A percentile compares a stretch with the other conserved stretches of the same genome.
phyloP scores from a whole-genome alignment of 2,329 filamentous ascomycete species.

The Clonostachys byssicola region DNA sequence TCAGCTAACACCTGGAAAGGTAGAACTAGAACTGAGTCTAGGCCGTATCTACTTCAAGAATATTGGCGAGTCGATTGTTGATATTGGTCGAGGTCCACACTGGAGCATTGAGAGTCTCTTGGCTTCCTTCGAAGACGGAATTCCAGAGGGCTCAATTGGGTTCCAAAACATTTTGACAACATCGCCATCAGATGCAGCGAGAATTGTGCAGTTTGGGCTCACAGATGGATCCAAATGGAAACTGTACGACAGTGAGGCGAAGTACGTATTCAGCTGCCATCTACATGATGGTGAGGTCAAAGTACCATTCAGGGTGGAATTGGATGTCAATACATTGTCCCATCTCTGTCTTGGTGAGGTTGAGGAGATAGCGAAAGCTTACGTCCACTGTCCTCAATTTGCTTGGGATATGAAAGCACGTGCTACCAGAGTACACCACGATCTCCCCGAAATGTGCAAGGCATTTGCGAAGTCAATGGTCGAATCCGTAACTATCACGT shows the following conservation, averaged over 20 bases:
- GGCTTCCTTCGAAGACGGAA: background rate
- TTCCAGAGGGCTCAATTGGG: background rate
- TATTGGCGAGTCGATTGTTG: background rate
- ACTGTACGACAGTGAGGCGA: background rate
- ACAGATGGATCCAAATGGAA: background rate
- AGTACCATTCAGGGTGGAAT: background rate
- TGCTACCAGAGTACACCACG: background rate
- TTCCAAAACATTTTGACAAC: background rate
- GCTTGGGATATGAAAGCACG: constrained; percentile 4
- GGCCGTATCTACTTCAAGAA: constrained; percentile 2
- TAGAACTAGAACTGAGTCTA: constrained; percentile 2
- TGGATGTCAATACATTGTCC: constrained; percentile 1
- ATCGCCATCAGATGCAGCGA: background rate
- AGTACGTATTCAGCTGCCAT: background rate
- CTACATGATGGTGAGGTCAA: background rate
- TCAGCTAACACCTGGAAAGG: background rate
- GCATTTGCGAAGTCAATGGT: background rate
- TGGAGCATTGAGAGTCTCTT: no score
- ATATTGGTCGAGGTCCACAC: background rate
- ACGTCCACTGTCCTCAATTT: constrained; percentile 3
- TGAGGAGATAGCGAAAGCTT: constrained; percentile 1
- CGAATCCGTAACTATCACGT: constrained; percentile 1
- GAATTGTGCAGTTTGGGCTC: background rate
- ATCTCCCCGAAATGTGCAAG: background rate
- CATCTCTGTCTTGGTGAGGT: background rate